Base-by-base conservation (phyloP, 345 rosid species). In the Linum usitatissimum region DNA sequence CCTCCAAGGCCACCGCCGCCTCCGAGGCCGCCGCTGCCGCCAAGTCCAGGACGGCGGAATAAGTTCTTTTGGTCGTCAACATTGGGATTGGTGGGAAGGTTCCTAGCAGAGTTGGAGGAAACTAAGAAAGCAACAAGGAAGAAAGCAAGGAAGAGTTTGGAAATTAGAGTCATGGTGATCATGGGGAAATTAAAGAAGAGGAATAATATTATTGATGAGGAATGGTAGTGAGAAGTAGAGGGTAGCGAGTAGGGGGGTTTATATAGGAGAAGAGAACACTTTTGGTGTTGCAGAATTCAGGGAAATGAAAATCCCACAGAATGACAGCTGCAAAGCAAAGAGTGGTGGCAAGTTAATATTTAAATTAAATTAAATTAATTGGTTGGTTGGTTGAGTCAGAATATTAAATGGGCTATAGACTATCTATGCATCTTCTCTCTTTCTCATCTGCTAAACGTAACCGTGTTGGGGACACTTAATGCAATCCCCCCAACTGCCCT, bases 1-100 rank as follows among this genome's bases (percentile, higher is more conserved):
- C 63, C 69, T 3, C 74, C 80, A 0, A 70, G 68, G 14, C 79
- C 79, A 19, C 63, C 68, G 6, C 78, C 78, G 14, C 74, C 71
- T 0, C 81, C 81, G 5, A 70, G 66, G 0, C 72, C 75, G 18
- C 75, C 78, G 8, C 75, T 75, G 8, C 60, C 30, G 34, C 75
- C 80, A 62, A 73, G 72, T 30, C 68, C 71, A 0, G 61, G 68
- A n/a, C 18, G 68, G 36, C 20, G 75, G 55, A 5, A 56, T 62
- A 77, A 67, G 71, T 62, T 79, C 59, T 82, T 79, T 71, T 77
- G 63, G 53, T 79, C 82, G 40, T 69, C 71, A 45, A 75, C 70
- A 31, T 75, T 75, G 38, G 70, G 71, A 20, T 3, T 19, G 36
- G 42, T 62, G 42, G 56, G 64, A 23, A 81, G 71, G 66, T 65